A percentile compares a stretch with the other conserved stretches of the same genome.
phyloP scores from a whole-genome alignment of 306 rosid species.

The Hylodesmum podocarpum region DNA sequence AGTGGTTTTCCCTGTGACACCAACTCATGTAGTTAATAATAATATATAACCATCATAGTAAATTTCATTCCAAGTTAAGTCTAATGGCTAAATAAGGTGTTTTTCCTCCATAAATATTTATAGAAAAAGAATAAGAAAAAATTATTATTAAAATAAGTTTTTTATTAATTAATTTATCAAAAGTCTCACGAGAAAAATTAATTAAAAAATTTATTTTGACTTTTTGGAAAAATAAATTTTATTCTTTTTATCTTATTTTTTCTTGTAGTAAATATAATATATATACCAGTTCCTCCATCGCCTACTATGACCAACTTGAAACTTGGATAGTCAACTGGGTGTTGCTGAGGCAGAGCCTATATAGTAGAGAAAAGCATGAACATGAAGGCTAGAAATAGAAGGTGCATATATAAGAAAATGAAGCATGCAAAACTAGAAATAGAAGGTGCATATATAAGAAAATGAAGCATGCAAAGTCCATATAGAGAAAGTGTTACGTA shows the following conservation, averaged over 20 bases:
- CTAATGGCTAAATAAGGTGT: no score
- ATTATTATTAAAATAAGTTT: no score
- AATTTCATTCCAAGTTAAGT: no score
- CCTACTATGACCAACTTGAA: slow-evolving; percentile 80
- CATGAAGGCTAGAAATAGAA: background rate
- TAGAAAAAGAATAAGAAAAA: no score
- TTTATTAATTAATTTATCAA: no score
- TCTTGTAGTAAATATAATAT: no score
- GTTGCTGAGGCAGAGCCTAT: slow-evolving; percentile 59
- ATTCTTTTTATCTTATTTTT: no score
- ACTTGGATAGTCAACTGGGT: slow-evolving; percentile 62
- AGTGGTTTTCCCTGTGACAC: slow-evolving; percentile 64
- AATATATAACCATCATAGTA: background rate
- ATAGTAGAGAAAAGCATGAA: background rate
- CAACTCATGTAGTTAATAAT: background rate
- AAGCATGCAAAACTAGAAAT: background rate
- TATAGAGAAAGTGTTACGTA: background rate
- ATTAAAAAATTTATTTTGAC: no score
- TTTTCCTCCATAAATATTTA: no score
- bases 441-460: background rate
- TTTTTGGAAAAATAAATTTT: no score
- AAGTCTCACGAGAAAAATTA: no score
- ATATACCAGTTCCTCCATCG: slow-evolving; percentile 77
- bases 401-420: background rate
- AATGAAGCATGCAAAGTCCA: background rate